Evolutionary conservation across 768 basidiomycete genomes (phyloP).

Genomic region (Aureoboletus auriporus): DNA sequence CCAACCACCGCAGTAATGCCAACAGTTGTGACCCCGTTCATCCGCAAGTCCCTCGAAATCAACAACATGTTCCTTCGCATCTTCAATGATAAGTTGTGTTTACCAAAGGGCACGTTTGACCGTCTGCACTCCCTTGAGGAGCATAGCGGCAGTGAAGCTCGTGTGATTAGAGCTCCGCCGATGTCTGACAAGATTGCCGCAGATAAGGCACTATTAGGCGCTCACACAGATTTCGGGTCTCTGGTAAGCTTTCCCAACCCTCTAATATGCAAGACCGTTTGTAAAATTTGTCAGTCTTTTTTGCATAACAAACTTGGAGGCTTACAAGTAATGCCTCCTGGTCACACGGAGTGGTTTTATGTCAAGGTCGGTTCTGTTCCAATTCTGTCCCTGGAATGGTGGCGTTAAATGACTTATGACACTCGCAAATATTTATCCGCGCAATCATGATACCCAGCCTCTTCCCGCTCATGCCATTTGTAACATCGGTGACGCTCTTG

Average conservation of each 20-base stretch:
- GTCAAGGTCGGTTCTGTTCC: constrained; percentile 42
- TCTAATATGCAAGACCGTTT: background rate
- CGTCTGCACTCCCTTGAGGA: constrained; percentile 42
- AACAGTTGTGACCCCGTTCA: constrained; percentile 48
- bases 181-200: constrained; percentile 22
- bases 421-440: background rate
- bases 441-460: constrained; percentile 29
- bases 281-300: constrained; percentile 43
- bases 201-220: constrained; percentile 47
- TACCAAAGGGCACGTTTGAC: constrained; percentile 46
- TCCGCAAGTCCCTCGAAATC: constrained; percentile 53
- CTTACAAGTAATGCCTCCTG: constrained; percentile 63
- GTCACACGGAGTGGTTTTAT: constrained; percentile 61
- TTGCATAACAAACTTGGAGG: constrained; percentile 69
- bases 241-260: constrained; percentile 36
- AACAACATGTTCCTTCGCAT: constrained; percentile 49
- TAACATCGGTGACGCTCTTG: constrained; percentile 60
- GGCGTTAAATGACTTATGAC: background rate
- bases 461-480: constrained; percentile 55
- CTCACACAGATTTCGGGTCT: constrained; percentile 76
- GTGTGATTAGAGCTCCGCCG: constrained; percentile 50
- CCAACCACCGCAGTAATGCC: constrained; percentile 50
- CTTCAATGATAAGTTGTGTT: constrained; percentile 54
- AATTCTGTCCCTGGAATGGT: background rate
- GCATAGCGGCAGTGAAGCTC: constrained; percentile 53